Evolutionary conservation across 2,329 filamentous ascomycete genomes (phyloP).

Genomic region (Coniella lustricola): DNA sequence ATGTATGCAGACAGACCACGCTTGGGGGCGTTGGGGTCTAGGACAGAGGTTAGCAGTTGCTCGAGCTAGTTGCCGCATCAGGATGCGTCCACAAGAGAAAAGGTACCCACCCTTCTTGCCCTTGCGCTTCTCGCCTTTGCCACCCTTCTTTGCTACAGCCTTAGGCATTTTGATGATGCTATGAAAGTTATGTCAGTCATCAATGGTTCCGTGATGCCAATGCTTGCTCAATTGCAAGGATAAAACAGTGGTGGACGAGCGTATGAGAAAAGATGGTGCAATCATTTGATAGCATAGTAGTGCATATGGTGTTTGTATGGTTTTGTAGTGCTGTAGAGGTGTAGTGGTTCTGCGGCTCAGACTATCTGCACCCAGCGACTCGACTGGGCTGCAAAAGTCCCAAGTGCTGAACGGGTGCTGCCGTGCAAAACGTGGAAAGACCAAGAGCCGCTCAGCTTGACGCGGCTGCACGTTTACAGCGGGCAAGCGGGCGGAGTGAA

Average conservation of each 20-base stretch:
- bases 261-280: background rate
- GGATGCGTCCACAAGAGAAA: background rate
- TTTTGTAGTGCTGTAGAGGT: background rate
- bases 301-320: too few relatives aligned
- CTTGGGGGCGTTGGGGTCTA: conserved; percentile 97
- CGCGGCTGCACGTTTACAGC: conserved; percentile 6
- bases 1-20: conserved; percentile 99
- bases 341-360: background rate
- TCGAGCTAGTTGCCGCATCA: background rate
- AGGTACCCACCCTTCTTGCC: conserved; percentile 51
- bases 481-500: conserved; percentile 1
- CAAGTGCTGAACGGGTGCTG: background rate
- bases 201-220: background rate
- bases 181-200: conserved; percentile 21
- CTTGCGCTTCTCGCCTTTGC: conserved; percentile 46
- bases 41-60: conserved; percentile 4
- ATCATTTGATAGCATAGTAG: too few relatives aligned
- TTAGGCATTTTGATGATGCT: conserved; percentile 49
- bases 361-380: background rate
- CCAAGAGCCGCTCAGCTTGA: conserved; percentile 2
- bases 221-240: too few relatives aligned
- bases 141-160: conserved; percentile 46
- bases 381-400: background rate
- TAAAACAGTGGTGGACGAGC: too few relatives aligned
- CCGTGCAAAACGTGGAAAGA: conserved; percentile 2